A percentile compares a stretch with the other conserved stretches of the same genome.
These are phyloP conservation scores for Cercospora brassicicola DNA, from an alignment of 2,329 filamentous ascomycete species.

Conservation along the genomic window DNA sequence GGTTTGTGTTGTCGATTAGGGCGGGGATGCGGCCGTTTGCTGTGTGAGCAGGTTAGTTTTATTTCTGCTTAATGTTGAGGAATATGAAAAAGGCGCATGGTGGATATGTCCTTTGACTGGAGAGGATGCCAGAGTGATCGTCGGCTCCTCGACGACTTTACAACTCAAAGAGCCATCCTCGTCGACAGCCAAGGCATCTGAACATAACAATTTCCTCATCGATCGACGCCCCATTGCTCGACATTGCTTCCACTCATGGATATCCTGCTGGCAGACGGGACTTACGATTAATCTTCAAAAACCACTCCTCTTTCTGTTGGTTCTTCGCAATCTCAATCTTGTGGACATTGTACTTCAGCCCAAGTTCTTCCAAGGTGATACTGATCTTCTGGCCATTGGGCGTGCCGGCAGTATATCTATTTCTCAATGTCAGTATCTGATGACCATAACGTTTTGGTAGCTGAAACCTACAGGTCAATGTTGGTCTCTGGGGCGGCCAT, in stretches of 20 bases:
- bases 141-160: no score
- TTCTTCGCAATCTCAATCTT: slow-evolving; percentile 49
- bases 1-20: slow-evolving; percentile 43
- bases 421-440: not conserved
- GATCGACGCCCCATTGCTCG: not conserved
- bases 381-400: slow-evolving; percentile 41
- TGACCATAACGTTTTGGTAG: no score
- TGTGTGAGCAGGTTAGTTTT: slow-evolving; percentile 6
- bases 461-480: slow-evolving; percentile 5
- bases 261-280: not conserved
- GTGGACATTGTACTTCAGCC: slow-evolving; percentile 36
- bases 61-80: no score
- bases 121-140: no score
- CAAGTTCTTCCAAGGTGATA: slow-evolving; percentile 38
- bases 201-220: not conserved
- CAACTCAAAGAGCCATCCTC: no score
- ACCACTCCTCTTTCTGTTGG: slow-evolving; percentile 49
- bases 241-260: not conserved
- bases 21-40: slow-evolving; percentile 53
- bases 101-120: no score
- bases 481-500: slow-evolving; percentile 12
- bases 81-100: no score
- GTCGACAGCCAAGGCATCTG: not conserved
- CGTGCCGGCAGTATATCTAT: slow-evolving; percentile 36
- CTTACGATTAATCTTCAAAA: slow-evolving; percentile 48